Percentiles rank a stretch among this genome's conserved stretches.
Evolutionary conservation across 2,329 filamentous ascomycete genomes (phyloP).

Genomic region (Pyrenophora seminiperda): DNA sequence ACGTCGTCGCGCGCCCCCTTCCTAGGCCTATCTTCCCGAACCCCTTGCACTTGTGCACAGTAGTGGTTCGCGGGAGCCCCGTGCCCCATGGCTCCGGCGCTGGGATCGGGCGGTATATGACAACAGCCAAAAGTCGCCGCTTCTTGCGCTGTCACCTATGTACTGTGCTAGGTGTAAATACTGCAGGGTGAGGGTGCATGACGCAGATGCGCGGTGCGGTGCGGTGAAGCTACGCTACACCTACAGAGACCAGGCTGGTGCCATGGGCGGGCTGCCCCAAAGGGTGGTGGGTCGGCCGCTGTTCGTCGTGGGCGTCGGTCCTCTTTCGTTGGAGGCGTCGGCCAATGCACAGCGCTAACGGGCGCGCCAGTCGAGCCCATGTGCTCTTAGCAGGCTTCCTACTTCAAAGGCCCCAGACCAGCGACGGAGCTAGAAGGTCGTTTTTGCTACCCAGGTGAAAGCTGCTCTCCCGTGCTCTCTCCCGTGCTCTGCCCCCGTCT

Average conservation of each 20-base stretch:
- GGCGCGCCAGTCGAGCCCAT: conserved; percentile 29
- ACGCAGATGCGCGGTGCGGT: too few species aligned
- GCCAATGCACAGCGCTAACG: conserved; percentile 32
- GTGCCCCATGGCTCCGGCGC: conserved; percentile 21
- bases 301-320: conserved; percentile 13
- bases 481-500: neutral
- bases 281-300: conserved; percentile 4
- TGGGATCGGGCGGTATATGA: conserved; percentile 17
- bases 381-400: conserved; percentile 5
- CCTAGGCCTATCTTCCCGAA: conserved; percentile 4
- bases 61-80: conserved; percentile 19
- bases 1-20: conserved; percentile 6
- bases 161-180: too few species aligned
- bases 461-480: conserved; percentile 18
- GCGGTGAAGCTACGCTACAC: too few species aligned
- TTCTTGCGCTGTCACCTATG: conserved; percentile 13
- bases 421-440: conserved; percentile 22
- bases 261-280: neutral
- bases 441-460: conserved; percentile 33
- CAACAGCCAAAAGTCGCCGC: conserved; percentile 14
- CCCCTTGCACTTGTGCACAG: conserved; percentile 14
- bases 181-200: too few species aligned
- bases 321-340: conserved; percentile 21
- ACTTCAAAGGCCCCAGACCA: conserved; percentile 18
- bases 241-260: too few species aligned